Conservation (phyloP, 352 stramenopile genomes). For the Globisporangium spinosum region DNA sequence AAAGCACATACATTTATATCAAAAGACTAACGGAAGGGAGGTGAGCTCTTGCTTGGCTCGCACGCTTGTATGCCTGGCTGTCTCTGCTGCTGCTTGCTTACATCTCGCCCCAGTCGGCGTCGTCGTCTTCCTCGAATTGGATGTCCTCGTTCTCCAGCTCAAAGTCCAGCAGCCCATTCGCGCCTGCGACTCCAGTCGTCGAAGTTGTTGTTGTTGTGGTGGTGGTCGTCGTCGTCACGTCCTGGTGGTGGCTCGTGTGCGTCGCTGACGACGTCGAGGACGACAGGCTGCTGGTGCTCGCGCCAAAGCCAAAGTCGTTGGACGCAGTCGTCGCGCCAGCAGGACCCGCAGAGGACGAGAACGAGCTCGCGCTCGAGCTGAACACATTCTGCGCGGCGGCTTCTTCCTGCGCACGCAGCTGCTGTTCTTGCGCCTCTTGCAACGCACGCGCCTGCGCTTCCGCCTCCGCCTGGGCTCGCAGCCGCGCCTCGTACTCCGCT, state of each 20-base stretch:
- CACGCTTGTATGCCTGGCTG: background rate
- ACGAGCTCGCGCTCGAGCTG: constrained; percentile 24
- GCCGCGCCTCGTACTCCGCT: constrained; percentile 26
- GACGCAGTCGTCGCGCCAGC: constrained; percentile 14
- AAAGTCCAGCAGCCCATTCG: constrained; percentile 62
- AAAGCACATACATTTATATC: constrained; percentile 3
- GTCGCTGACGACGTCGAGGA: constrained; percentile 9
- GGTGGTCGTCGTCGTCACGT: constrained; percentile 21
- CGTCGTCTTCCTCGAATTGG: constrained; percentile 77
- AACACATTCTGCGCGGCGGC: constrained; percentile 26
- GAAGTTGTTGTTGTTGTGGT: constrained; percentile 25
- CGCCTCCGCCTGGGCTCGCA: constrained; percentile 27
- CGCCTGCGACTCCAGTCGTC: background rate
- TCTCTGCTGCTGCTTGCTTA: constrained; percentile 23
- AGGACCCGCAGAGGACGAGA: constrained; percentile 20
- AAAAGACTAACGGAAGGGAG: background rate
- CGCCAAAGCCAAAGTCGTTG: constrained; percentile 31
- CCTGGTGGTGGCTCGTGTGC: constrained; percentile 21
- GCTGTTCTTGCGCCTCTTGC: constrained; percentile 29
- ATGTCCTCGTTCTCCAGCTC: constrained; percentile 72
- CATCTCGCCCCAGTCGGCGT: constrained; percentile 84
- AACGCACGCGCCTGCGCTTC: constrained; percentile 18
- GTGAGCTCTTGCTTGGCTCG: background rate
- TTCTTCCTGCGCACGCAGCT: constrained; percentile 22
- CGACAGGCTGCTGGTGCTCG: constrained; percentile 15